Conservation (phyloP, 331 rosid species). For the Erythrophleum ivorense region DNA sequence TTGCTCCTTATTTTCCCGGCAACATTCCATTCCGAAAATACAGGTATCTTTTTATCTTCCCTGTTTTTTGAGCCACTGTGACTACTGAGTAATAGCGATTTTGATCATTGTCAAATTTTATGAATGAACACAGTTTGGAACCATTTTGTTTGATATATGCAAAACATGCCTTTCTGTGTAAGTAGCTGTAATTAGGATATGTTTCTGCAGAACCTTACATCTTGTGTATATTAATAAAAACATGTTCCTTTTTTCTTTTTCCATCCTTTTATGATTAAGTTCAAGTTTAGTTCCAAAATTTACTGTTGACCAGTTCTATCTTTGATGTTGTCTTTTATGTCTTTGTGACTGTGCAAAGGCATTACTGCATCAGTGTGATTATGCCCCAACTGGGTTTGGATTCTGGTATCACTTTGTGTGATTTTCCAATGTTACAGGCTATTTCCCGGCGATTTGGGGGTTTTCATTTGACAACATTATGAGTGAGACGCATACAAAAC, state of each 20-base stretch:
- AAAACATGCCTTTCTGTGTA: background rate
- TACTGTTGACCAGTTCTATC: background rate
- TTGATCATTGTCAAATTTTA: background rate
- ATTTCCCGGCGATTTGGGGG: background rate
- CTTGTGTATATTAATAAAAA: no score
- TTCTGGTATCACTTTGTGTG: conserved; percentile 2
- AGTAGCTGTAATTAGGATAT: no score
- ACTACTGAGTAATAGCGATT: background rate
- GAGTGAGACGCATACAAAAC: conserved; percentile 73
- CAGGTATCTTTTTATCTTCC: background rate
- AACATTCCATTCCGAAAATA: background rate
- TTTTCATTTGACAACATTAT: conserved; percentile 26
- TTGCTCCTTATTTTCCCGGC: conserved; percentile 10
- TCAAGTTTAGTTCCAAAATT: background rate
- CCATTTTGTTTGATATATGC: background rate
- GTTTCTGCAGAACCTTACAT: no score
- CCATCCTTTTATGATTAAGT: background rate
- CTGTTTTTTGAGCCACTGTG: background rate
- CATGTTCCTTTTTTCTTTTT: background rate
- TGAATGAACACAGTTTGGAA: background rate
- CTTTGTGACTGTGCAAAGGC: background rate
- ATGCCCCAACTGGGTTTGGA: background rate
- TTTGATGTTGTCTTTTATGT: background rate
- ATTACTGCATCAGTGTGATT: background rate
- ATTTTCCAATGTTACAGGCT: conserved; percentile 13